phyloP scores from a whole-genome alignment of 2,329 filamentous ascomycete species.

The Phaeoacremonium minimum region DNA sequence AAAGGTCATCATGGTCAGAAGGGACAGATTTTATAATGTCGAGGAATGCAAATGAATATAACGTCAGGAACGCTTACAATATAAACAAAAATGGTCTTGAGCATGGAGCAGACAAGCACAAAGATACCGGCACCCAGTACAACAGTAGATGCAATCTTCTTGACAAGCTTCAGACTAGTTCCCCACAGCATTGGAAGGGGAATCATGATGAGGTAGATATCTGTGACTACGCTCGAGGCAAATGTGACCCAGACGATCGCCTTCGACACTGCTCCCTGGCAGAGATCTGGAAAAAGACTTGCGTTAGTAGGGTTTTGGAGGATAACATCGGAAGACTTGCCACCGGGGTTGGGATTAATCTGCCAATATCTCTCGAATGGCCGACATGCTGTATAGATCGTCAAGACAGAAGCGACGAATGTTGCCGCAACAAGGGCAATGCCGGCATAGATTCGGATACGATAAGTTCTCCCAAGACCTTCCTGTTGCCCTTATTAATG shows the following conservation, averaged over 20 bases:
- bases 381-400: conserved; percentile 46
- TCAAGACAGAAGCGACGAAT: conserved; percentile 43
- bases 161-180: conserved; percentile 21
- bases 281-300: no score
- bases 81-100: conserved; percentile 27
- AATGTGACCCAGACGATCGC: conserved; percentile 4
- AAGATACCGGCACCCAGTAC: conserved; percentile 28
- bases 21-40: conserved; percentile 1
- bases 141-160: conserved; percentile 26
- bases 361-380: conserved; percentile 54
- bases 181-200: conserved; percentile 39
- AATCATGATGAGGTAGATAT: conserved; percentile 10
- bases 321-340: conserved; percentile 36
- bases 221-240: conserved; percentile 7
- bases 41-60: background rate
- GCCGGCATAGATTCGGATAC: conserved; percentile 41
- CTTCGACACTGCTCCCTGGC: conserved; percentile 5
- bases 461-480: conserved; percentile 30
- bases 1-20: background rate
- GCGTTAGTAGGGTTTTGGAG: no score
- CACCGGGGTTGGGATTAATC: conserved; percentile 53
- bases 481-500: no score
- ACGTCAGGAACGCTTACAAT: conserved; percentile 20
- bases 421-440: conserved; percentile 43
- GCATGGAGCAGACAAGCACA: conserved; percentile 26